phyloP scores from a whole-genome alignment of 164 flowering plant genomes.

The Platanus orientalis region DNA sequence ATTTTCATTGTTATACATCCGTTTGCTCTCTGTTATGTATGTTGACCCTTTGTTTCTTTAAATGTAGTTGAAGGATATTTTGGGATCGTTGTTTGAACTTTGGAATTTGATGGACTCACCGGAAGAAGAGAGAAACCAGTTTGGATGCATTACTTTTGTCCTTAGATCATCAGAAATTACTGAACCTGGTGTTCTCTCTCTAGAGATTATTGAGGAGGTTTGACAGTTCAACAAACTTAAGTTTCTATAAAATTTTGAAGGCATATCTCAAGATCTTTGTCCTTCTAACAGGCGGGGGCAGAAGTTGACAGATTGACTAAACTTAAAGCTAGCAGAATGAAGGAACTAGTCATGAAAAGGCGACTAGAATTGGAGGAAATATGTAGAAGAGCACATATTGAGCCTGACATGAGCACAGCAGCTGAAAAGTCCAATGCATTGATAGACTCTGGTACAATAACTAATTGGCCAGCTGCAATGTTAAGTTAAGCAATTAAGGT shows the following conservation, averaged over 20 bases:
- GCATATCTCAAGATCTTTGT: too few species aligned
- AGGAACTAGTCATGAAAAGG: constrained; percentile 78
- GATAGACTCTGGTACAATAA: constrained; percentile 75
- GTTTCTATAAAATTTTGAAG: too few species aligned
- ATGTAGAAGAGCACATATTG: constrained; percentile 66
- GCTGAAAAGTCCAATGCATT: constrained; percentile 77
- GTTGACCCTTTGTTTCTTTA: not conserved
- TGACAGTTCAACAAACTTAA: not conserved
- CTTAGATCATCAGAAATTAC: constrained; percentile 46
- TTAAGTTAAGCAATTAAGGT: not conserved
- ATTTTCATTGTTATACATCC: not conserved
- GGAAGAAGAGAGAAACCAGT: constrained; percentile 46
- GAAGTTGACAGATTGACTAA: constrained; percentile 79
- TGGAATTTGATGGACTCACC: constrained; percentile 93
- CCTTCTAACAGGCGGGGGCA: constrained; percentile 46
- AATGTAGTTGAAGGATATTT: constrained; percentile 66
- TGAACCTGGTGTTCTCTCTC: constrained; percentile 63
- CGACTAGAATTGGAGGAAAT: constrained; percentile 83
- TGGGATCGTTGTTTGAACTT: constrained; percentile 53
- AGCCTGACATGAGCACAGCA: constrained; percentile 80
- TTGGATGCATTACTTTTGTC: constrained; percentile 38
- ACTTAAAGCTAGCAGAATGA: constrained; percentile 90
- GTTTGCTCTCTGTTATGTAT: not conserved
- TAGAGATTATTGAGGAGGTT: constrained; percentile 76
- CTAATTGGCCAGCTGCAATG: not conserved